Evolutionary conservation across 257 asterid species (phyloP).

Genomic region (Solanum medicagineum): DNA sequence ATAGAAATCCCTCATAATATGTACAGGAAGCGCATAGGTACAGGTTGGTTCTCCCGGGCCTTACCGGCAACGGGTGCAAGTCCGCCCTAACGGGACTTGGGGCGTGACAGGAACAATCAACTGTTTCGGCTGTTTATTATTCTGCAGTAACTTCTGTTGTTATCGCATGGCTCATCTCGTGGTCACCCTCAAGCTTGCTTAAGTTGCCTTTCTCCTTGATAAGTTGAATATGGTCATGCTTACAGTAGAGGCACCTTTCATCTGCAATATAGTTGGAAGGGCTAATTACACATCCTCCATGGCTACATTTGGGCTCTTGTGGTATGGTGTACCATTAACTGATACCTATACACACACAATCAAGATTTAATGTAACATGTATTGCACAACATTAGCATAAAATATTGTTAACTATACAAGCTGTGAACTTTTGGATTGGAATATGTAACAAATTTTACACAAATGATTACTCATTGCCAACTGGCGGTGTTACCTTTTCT

Average conservation of each 20-base stretch:
- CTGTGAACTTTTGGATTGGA: background rate
- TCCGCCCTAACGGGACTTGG: too few species aligned
- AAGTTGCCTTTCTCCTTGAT: conserved; percentile 97
- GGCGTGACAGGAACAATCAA: too few species aligned
- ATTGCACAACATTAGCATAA: background rate
- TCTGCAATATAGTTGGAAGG: conserved; percentile 92
- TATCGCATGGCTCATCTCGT: conserved; percentile 18
- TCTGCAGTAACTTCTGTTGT: conserved; percentile 19
- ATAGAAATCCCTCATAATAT: too few species aligned
- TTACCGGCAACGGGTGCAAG: too few species aligned
- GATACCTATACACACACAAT: conserved; percentile 38
- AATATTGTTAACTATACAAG: background rate
- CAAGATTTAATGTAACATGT: background rate
- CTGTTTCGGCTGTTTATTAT: background rate
- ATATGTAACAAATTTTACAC: background rate
- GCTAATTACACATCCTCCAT: conserved; percentile 89
- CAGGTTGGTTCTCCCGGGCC: too few species aligned
- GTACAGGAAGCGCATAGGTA: too few species aligned
- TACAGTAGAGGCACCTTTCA: conserved; percentile 90
- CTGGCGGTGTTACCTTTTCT: conserved; percentile 53
- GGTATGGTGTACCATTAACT: conserved; percentile 84
- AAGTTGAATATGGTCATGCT: conserved; percentile 93
- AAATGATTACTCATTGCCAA: background rate
- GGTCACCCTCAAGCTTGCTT: conserved; percentile 88
- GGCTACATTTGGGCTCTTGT: conserved; percentile 87